These are phyloP conservation scores for Pyrrhoderma noxium DNA, from an alignment of 1,284 basidiomycete species.

Conservation along the genomic window DNA sequence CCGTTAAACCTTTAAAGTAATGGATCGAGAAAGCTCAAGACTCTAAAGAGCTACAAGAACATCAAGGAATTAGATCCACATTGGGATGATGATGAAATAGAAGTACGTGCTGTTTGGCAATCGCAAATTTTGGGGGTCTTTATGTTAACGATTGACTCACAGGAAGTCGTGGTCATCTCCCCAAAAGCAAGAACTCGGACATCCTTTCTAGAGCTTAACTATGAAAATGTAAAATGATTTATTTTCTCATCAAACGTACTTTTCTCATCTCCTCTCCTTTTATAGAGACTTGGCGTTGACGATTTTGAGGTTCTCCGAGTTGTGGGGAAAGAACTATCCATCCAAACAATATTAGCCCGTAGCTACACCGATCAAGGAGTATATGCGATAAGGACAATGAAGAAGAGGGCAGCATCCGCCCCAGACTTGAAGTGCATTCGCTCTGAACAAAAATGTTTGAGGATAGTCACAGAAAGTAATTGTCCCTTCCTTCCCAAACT, in stretches of 20 bases:
- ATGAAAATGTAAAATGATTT: constrained; percentile 2
- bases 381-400: constrained; percentile 57
- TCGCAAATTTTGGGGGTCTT: background rate
- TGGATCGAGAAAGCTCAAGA: too few species aligned
- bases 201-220: constrained; percentile 13
- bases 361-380: constrained; percentile 33
- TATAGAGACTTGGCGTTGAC: constrained; percentile 31
- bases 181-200: constrained; percentile 21
- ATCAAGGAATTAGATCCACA: constrained; percentile 23
- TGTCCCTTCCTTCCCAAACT: constrained; percentile 57
- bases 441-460: constrained; percentile 56
- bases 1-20: too few species aligned
- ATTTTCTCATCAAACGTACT: background rate
- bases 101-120: constrained; percentile 19
- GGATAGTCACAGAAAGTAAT: constrained; percentile 40
- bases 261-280: background rate
- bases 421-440: constrained; percentile 45
- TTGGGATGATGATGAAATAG: constrained; percentile 28
- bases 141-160: background rate
- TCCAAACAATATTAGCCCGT: constrained; percentile 42
- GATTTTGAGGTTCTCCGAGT: constrained; percentile 53
- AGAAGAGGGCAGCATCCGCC: constrained; percentile 47
- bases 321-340: constrained; percentile 49
- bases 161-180: constrained; percentile 24
- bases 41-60: constrained; percentile 12